Evolutionary conservation across 1,139 yeast species (phyloP).

Genomic region (Blastobotrys malaysiensis): DNA sequence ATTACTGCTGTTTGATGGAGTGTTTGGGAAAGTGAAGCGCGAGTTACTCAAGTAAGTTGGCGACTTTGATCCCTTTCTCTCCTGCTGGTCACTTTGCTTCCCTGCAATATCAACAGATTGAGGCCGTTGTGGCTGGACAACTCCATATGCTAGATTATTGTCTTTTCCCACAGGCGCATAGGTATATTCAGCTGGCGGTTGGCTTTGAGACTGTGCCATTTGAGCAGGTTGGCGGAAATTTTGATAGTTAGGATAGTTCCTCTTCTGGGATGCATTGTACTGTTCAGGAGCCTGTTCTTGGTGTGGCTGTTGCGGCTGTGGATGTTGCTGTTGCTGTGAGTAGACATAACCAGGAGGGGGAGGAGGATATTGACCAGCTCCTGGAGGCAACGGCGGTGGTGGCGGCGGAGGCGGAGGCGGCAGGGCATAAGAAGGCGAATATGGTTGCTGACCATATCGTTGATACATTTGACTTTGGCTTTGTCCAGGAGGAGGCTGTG

Average conservation of each 20-base stretch:
- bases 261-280: constrained; percentile 5
- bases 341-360: constrained; percentile 10
- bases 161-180: constrained; percentile 1
- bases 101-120: constrained; percentile 19
- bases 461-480: neutral
- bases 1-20: neutral
- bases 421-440: neutral
- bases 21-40: neutral
- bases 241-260: neutral
- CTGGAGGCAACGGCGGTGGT: constrained; percentile 5
- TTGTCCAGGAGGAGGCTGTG: neutral
- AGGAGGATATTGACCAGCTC: constrained; percentile 13
- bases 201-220: constrained; percentile 14
- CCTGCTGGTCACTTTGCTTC: neutral
- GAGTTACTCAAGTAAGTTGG: neutral
- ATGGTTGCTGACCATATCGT: constrained; percentile 5
- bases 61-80: neutral
- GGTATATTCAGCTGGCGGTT: constrained; percentile 3
- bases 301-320: constrained; percentile 11
- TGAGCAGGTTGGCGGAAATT: constrained; percentile 9
- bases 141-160: neutral
- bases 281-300: constrained; percentile 12
- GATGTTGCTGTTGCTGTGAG: constrained; percentile 14
- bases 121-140: constrained; percentile 14
- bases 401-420: constrained; percentile 9